Evolutionary conservation across 78 protist genomes (phyloP), one percentile per base, ranked within the genome.

Genomic region (Planoprotostelium fungivorum): DNA sequence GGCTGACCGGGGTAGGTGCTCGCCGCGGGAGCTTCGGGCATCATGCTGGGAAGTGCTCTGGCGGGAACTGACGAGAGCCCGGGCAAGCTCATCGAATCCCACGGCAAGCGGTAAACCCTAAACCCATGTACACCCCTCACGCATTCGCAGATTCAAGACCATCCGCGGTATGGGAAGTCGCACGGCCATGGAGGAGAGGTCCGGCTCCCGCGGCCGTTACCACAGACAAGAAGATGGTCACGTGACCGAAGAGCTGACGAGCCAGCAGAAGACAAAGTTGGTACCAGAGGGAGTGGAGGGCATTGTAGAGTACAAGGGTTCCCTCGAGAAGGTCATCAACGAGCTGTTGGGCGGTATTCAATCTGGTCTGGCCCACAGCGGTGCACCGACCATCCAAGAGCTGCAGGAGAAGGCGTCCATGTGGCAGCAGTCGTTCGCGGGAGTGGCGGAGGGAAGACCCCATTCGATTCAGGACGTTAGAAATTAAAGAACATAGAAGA

Each of bases 11-110:
- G 16, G 5, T 16, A 51, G 73, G 73, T 51, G 29, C 90, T 97
- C 37, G 96, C 98, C 34, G 83, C 93, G 35, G 99, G 99, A 73
- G 99, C 97, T 1, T 83, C 88, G 0, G 35, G 94, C 0, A 98
- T 97, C 34, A 98, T 98, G 99, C 95, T 98, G 97, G 99, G 99
- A 1, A 90, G 96, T 28, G 36, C 96, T 93, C 92, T 98, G 36
- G 99, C 99, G 31, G 99, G 99, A 34, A 97, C 98, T 38, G 97
- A 91, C 37, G 99, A 97, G 96, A 90, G 98, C 5, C 99, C 99
- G 28, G 98, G 99, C 28, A 96, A 96, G 63, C 95, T 94, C 91
- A 91, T 96, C 35, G 94, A 89, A 87, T 88, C 89, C 63, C 96
- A 97, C 88, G 98, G 98, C 37, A 89, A 91, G 83, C 94, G 98